Evolutionary conservation across 805 yeast species (phyloP).

Genomic region (Zygosaccharomyces rouxii): DNA sequence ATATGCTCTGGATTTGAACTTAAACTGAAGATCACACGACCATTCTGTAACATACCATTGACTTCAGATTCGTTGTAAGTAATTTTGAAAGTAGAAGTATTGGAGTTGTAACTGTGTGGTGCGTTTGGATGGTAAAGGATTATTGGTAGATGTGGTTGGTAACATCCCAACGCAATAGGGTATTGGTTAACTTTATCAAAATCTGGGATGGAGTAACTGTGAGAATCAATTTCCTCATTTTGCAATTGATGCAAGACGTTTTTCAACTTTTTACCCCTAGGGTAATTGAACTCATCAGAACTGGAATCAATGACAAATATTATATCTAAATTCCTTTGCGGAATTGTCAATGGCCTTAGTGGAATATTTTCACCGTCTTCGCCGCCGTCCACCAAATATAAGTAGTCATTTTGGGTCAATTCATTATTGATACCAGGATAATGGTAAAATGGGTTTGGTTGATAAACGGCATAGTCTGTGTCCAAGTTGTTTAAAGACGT

Average conservation of each 20-base stretch:
- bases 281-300: conserved; percentile 50
- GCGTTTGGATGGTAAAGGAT: conserved; percentile 50
- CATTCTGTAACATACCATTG: conserved; percentile 45
- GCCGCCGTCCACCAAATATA: conserved; percentile 72
- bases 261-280: conserved; percentile 53
- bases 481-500: conserved; percentile 8
- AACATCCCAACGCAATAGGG: conserved; percentile 84
- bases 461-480: conserved; percentile 51
- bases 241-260: conserved; percentile 32
- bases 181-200: conserved; percentile 28
- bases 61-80: conserved; percentile 45
- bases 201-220: conserved; percentile 26
- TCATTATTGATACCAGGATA: conserved; percentile 24
- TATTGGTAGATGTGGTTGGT: conserved; percentile 43
- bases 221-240: conserved; percentile 4
- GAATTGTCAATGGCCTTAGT: conserved; percentile 57
- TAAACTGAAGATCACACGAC: conserved; percentile 47
- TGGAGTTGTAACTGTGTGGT: conserved; percentile 41
- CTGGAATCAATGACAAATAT: conserved; percentile 59
- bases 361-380: conserved; percentile 75
- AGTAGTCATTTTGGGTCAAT: conserved; percentile 30
- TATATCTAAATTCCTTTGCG: conserved; percentile 56
- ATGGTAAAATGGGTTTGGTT: conserved; percentile 58
- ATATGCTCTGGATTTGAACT: conserved; percentile 39
- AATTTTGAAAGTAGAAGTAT: conserved; percentile 56